Evolutionary conservation across 2,329 filamentous ascomycete species (phyloP).

Genomic region (Penicillium concentricum): DNA sequence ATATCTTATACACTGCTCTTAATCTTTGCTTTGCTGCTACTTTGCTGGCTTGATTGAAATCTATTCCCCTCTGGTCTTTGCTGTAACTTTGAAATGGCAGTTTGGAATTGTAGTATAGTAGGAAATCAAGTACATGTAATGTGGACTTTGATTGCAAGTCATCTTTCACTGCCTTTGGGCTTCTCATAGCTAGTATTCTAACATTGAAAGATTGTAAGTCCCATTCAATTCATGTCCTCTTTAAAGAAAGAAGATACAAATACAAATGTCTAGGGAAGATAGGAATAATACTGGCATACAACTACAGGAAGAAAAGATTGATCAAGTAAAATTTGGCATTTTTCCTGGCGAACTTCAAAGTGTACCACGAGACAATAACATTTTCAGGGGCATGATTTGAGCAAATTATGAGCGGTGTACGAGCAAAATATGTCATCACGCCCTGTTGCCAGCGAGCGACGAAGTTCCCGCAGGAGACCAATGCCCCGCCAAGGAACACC

Average conservation of each 20-base stretch:
- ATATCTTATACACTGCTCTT: constrained; percentile 2
- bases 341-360: constrained; percentile 20
- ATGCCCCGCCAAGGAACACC: constrained; percentile 14
- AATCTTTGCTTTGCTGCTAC: neutral
- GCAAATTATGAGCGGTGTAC: constrained; percentile 5
- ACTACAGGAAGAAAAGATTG: neutral
- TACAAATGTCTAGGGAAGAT: neutral
- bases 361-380: constrained; percentile 13
- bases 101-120: neutral
- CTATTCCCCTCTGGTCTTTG: constrained; percentile 6
- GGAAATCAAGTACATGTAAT: neutral
- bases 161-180: neutral
- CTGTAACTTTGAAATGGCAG: neutral
- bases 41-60: constrained; percentile 4
- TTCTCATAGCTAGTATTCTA: neutral
- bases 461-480: constrained; percentile 10
- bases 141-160: neutral
- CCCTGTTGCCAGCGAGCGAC: constrained; percentile 15
- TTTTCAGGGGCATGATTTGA: constrained; percentile 13
- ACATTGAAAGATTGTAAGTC: constrained; percentile 10
- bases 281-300: neutral
- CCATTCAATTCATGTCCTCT: neutral
- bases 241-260: neutral
- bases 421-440: constrained; percentile 7
- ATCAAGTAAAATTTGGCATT: constrained; percentile 15